Evolutionary conservation across 331 rosid genomes (phyloP).

Genomic region (Acacia concinna): DNA sequence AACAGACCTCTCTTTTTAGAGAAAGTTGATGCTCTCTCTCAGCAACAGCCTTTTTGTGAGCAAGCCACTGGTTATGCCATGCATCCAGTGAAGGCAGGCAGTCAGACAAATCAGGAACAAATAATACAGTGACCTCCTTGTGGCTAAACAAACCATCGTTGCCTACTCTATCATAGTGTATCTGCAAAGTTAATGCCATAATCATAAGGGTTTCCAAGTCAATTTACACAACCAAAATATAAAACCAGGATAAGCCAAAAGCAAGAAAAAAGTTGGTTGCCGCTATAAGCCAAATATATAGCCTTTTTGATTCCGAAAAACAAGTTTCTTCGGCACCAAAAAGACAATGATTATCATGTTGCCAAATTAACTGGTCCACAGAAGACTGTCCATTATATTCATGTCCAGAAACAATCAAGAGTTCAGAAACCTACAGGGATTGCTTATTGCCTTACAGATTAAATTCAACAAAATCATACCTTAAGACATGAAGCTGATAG

Average conservation of each 20-base stretch:
- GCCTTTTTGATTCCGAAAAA: neutral
- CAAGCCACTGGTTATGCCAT: slow-evolving; percentile 92
- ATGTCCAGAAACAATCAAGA: neutral
- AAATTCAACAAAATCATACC: neutral
- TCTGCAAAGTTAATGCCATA: slow-evolving; percentile 50
- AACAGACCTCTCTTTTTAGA: slow-evolving; percentile 67
- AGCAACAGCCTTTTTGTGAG: slow-evolving; percentile 72
- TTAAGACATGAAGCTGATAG: neutral
- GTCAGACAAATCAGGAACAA: slow-evolving; percentile 85
- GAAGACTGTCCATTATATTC: neutral
- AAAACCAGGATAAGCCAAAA: neutral
- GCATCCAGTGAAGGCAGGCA: slow-evolving; percentile 84
- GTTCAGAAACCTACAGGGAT: neutral
- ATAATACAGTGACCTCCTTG: slow-evolving; percentile 83
- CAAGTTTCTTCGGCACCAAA: neutral
- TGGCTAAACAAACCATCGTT: slow-evolving; percentile 94
- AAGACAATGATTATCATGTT: neutral
- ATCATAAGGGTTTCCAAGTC: neutral
- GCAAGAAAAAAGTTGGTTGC: neutral
- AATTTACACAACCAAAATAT: neutral
- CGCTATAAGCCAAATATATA: neutral
- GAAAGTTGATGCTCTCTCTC: slow-evolving; percentile 73
- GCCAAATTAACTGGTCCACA: neutral
- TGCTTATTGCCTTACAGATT: neutral
- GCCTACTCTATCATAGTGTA: slow-evolving; percentile 89